Conservation (phyloP, 306 rosid species). For the Begonia fuchsioides region DNA sequence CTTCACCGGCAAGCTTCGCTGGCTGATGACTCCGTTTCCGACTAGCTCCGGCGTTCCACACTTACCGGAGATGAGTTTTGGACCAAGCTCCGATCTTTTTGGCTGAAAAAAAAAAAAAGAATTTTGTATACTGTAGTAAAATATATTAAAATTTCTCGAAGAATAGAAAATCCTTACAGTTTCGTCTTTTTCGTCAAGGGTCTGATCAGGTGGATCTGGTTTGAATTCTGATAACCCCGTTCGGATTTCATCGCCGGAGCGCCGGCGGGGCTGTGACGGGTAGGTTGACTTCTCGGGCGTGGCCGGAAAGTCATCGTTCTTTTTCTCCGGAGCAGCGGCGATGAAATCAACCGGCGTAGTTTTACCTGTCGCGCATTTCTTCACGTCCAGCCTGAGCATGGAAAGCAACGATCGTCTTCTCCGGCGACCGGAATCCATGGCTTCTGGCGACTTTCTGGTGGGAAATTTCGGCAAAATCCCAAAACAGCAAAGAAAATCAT, state of each 20-base stretch:
- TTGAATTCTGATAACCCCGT: background rate
- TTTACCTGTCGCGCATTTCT: background rate
- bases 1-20: too few relatives aligned
- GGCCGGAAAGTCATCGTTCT: background rate
- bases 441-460: background rate
- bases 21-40: too few relatives aligned
- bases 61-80: background rate
- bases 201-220: background rate
- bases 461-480: constrained; percentile 10
- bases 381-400: background rate
- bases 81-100: background rate
- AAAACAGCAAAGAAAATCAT: constrained; percentile 31
- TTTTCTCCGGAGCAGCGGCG: background rate
- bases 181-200: background rate
- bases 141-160: too few relatives aligned
- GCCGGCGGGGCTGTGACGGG: background rate
- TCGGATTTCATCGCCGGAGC: background rate
- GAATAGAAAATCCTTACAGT: background rate
- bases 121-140: too few relatives aligned
- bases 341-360: too few relatives aligned
- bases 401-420: background rate
- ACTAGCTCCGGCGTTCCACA: background rate
- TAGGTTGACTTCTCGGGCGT: background rate
- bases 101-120: background rate
- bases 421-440: background rate